Conservation (phyloP, 1,139 yeast species). For the Nematodospora anomalae region DNA sequence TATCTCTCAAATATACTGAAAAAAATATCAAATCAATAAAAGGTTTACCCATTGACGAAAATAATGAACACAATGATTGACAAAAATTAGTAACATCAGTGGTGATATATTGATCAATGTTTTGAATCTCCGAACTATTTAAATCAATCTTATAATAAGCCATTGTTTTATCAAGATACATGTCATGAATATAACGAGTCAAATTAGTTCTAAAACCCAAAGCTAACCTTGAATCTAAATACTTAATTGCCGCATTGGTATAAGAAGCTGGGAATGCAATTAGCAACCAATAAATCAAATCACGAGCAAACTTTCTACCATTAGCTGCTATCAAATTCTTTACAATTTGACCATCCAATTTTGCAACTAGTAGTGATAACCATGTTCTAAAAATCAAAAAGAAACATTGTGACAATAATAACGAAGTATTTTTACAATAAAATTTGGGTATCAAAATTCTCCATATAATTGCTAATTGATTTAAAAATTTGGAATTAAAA, state of each 20-base stretch:
- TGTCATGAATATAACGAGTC: constrained; percentile 84
- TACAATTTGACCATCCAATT: constrained; percentile 88
- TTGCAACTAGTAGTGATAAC: constrained; percentile 82
- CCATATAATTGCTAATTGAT: constrained; percentile 78
- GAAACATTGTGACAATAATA: constrained; percentile 69
- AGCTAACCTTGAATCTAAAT: constrained; percentile 72
- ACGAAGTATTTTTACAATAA: constrained; percentile 63
- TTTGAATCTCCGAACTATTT: constrained; percentile 43
- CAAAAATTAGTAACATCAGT: constrained; percentile 83
- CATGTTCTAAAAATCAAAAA: constrained; percentile 83
- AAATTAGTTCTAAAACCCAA: constrained; percentile 83
- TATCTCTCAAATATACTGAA: constrained; percentile 79
- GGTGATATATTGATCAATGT: constrained; percentile 77
- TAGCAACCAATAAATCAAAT: constrained; percentile 80
- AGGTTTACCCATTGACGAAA: constrained; percentile 90
- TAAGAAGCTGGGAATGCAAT: constrained; percentile 93
- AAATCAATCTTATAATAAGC: constrained; percentile 76
- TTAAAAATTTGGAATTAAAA: constrained; percentile 66
- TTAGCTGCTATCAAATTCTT: constrained; percentile 85
- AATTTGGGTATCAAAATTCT: constrained; percentile 76
- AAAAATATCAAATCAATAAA: constrained; percentile 85
- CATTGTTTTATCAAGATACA: constrained; percentile 78
- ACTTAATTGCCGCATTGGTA: constrained; percentile 88
- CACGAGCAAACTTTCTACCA: constrained; percentile 72
- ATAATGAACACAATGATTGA: constrained; percentile 78